Conservation (phyloP, 129 eudicot species). For the Sambucus nigra region DNA sequence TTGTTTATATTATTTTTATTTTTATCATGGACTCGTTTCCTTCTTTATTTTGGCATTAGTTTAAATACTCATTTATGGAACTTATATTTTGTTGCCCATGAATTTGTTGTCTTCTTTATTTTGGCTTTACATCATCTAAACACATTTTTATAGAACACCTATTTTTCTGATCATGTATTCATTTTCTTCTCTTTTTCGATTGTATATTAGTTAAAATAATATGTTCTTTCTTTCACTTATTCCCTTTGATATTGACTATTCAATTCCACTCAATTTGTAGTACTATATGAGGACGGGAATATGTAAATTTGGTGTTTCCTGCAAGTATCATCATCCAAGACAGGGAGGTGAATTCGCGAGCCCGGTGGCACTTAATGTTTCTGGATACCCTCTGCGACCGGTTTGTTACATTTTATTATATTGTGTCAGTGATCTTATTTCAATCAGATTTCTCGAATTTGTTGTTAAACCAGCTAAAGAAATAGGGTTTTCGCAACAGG, state of each 20-base stretch:
- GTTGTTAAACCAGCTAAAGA: slow-evolving; percentile 5
- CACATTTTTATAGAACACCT: not conserved
- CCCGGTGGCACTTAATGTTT: slow-evolving; percentile 43
- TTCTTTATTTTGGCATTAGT: slow-evolving; percentile 7
- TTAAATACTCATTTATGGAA: not conserved
- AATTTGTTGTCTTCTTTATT: slow-evolving; percentile 1
- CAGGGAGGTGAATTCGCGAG: slow-evolving; percentile 55
- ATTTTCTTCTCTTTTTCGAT: not conserved
- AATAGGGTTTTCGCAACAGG: slow-evolving; percentile 32
- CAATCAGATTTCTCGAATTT: not conserved
- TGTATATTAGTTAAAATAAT: not conserved
- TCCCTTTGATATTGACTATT: not conserved
- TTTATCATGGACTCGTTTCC: not conserved
- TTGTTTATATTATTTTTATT: too few relatives aligned
- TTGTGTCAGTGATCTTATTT: not conserved
- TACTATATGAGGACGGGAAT: slow-evolving; percentile 85
- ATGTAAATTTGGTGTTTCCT: slow-evolving; percentile 86
- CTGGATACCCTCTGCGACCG: slow-evolving; percentile 86
- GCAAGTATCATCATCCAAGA: slow-evolving; percentile 95
- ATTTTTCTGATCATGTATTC: not conserved
- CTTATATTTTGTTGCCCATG: not conserved
- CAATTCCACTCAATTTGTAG: slow-evolving; percentile 30
- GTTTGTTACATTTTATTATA: slow-evolving; percentile 26
- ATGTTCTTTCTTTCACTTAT: not conserved
- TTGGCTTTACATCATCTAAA: not conserved